Base-by-base conservation (phyloP, 139 green algal species). In the Coelastrella sp. region DNA sequence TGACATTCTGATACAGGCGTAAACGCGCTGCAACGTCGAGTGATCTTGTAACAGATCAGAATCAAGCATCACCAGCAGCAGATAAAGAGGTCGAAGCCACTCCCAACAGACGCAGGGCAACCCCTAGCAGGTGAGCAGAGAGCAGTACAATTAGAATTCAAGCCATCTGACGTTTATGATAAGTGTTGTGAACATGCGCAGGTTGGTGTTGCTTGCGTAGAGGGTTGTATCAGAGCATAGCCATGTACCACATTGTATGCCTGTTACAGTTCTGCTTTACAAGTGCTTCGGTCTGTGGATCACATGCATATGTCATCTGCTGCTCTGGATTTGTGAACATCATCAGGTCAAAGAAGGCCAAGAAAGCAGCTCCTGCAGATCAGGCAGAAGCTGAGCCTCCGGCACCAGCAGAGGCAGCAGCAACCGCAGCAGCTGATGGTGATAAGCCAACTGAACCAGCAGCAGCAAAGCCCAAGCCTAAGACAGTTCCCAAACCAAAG, bases 401-500 rank as follows among this genome's bases (percentile, higher is more conserved):
- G 32, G 34, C 59, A 74, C 57, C 76, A 62, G 76, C 35, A 84
- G 76, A 37, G 41, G 37, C 76, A 32, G 76, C 50, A n/a, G 59
- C 51, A 82, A 53, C 9, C 17, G 30, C 48, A 51, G 75, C 19
- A 45, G 78, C 27, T 43, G 76, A 35, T 74, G 57, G 27, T 64
- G 78, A 27, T 2, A 35, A 37, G 21, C 34, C 35, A 72, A 35
- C 75, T 71, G 75, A 34, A 69, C 35, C 25, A 57, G 34, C 40
- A 71, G 53, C 45, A 83, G 57, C 76, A 19, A 83, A 83, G 27
- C 57, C 76, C 17, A 83, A 83, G 13, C 53, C 23, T 23, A 73
- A 71, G 30, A n/a, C 19, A 27, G 30, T 21, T 23, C 76, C 57
- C 27, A 83, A 73, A 48, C 13, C 30, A 21, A 66, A 66, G 32